Evolutionary conservation across 192 early-diverging fungal species (phyloP).

Genomic region (Mortierella hygrophila): DNA sequence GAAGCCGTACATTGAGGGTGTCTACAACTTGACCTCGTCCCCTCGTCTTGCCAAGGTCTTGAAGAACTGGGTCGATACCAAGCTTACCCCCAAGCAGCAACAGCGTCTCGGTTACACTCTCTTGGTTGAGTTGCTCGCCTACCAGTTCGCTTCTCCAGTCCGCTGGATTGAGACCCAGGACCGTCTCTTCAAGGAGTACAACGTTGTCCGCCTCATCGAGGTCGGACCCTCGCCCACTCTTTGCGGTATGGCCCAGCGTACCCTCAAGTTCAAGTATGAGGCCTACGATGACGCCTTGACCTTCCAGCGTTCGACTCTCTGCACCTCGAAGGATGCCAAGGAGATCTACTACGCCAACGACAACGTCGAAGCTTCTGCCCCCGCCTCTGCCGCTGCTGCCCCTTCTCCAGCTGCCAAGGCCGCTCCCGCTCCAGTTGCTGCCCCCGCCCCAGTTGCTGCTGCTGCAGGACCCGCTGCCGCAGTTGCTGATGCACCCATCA

Average conservation of each 20-base stretch:
- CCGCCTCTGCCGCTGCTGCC: slow-evolving; percentile 61
- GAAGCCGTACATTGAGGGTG: slow-evolving; percentile 80
- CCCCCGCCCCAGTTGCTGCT: slow-evolving; percentile 68
- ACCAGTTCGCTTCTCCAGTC: slow-evolving; percentile 94
- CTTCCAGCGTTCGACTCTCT: slow-evolving; percentile 89
- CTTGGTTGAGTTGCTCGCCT: slow-evolving; percentile 90
- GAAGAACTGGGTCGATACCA: slow-evolving; percentile 82
- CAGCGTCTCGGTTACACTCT: slow-evolving; percentile 90
- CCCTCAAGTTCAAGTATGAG: slow-evolving; percentile 97
- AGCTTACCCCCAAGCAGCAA: slow-evolving; percentile 78
- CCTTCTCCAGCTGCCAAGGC: slow-evolving; percentile 61
- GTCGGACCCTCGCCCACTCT: slow-evolving; percentile 92
- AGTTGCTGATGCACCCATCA: slow-evolving; percentile 83
- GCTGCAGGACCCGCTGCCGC: slow-evolving; percentile 70
- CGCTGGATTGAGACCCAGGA: slow-evolving; percentile 97
- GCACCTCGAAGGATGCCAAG: slow-evolving; percentile 89
- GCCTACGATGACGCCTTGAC: slow-evolving; percentile 95
- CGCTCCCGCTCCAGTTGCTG: slow-evolving; percentile 62
- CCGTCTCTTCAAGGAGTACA: slow-evolving; percentile 81
- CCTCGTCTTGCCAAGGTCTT: slow-evolving; percentile 82
- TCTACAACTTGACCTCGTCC: slow-evolving; percentile 79
- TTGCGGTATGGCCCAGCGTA: slow-evolving; percentile 93
- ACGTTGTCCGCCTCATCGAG: slow-evolving; percentile 91
- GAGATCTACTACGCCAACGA: slow-evolving; percentile 96
- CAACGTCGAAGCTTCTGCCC: slow-evolving; percentile 69